These are phyloP conservation scores for Yarrowia divulgata DNA, from an alignment of 805 yeast genomes.

Conservation along the genomic window DNA sequence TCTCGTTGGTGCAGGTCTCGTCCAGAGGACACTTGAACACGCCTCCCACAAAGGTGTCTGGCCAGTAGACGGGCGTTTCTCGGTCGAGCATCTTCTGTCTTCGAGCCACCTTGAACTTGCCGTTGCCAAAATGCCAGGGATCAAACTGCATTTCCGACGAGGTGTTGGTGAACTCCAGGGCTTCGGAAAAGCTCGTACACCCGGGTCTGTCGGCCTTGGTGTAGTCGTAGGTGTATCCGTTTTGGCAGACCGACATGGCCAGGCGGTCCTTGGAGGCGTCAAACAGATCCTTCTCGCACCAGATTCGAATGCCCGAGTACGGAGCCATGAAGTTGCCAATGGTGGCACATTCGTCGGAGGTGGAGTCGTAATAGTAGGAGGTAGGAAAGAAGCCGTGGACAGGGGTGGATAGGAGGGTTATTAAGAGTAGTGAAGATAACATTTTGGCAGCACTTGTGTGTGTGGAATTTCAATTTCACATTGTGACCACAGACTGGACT, in stretches of 20 bases:
- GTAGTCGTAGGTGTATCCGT: slow-evolving; percentile 17
- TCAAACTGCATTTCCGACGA: background rate
- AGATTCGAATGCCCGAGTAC: slow-evolving; percentile 25
- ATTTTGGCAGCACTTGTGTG: background rate
- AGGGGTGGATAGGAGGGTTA: background rate
- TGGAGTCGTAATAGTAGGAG: slow-evolving; percentile 9
- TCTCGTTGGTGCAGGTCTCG: slow-evolving; percentile 39
- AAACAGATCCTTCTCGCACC: slow-evolving; percentile 20
- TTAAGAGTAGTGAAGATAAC: background rate
- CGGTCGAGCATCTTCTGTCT: slow-evolving; percentile 60
- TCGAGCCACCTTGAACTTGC: slow-evolving; percentile 65
- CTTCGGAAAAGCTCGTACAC: slow-evolving; percentile 3
- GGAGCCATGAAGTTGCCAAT: slow-evolving; percentile 36
- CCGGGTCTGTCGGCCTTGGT: background rate
- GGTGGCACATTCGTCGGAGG: slow-evolving; percentile 5
- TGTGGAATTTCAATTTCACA: no score
- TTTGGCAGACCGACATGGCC: slow-evolving; percentile 27
- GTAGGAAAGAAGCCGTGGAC: background rate
- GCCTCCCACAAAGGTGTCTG: slow-evolving; percentile 70
- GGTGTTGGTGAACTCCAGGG: slow-evolving; percentile 3
- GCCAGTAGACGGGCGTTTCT: slow-evolving; percentile 58
- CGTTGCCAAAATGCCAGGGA: slow-evolving; percentile 36
- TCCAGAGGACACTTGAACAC: slow-evolving; percentile 57
- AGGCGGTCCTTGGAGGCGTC: slow-evolving; percentile 17
- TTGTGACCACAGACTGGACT: background rate